Evolutionary conservation across 257 asterid genomes (phyloP).

Genomic region (Nicotiana tabacum): DNA sequence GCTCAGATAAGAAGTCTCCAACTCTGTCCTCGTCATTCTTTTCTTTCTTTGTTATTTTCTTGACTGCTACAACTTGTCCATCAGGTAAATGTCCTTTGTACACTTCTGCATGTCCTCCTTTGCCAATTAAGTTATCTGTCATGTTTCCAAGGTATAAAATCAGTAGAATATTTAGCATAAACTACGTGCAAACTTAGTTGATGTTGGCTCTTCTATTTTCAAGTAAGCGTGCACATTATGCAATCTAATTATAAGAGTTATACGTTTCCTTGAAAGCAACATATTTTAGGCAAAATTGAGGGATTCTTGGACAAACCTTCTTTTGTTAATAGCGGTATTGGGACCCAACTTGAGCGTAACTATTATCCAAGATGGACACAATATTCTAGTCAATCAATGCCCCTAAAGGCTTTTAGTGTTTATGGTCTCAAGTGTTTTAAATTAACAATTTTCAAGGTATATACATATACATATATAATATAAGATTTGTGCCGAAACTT

Average conservation of each 20-base stretch:
- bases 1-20: conserved; percentile 80
- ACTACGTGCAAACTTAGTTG: background rate
- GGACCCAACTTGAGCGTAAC: too few relatives aligned
- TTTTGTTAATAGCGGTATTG: too few relatives aligned
- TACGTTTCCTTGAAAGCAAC: conserved; percentile 2
- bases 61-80: conserved; percentile 85
- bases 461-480: too few relatives aligned
- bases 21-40: conserved; percentile 76
- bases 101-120: conserved; percentile 96
- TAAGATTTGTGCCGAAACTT: too few relatives aligned
- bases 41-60: conserved; percentile 53
- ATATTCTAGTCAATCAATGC: too few relatives aligned
- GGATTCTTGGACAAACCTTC: background rate
- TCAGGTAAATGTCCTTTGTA: conserved; percentile 71
- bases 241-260: background rate
- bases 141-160: background rate
- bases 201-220: background rate
- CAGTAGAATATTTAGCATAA: conserved; percentile 17
- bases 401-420: too few relatives aligned
- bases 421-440: too few relatives aligned
- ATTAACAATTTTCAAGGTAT: too few relatives aligned
- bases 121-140: conserved; percentile 71
- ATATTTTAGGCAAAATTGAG: background rate
- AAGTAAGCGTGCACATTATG: background rate
- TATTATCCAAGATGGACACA: too few relatives aligned